Base-by-base conservation (phyloP, 1,284 basidiomycete species). In the Mrakiaceae sp. region DNA sequence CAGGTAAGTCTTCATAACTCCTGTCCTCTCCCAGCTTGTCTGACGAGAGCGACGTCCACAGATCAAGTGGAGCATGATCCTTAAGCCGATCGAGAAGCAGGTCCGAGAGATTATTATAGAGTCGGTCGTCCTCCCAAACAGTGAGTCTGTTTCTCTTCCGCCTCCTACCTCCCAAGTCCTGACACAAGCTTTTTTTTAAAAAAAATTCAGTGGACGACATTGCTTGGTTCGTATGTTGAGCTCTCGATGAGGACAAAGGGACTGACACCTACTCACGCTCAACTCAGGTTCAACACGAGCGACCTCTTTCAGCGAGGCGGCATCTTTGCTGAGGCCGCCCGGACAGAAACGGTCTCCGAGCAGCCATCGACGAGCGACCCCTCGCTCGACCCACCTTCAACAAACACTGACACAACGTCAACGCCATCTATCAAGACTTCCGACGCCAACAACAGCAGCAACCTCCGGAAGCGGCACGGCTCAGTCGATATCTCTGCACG, bases 51-150 rank as follows among this genome's bases (percentile, higher is more conserved):
- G 27, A 27, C 27, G 27, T 27, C 27, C 27, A 27, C 88, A 93
- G 75, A 88, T 95, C 69, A 92, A 90, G 39, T 95, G 91, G 91
- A 81, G 85, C 58, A 87, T 96, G 85, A 88, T 98, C 60, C 79
- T 92, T 53, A 85, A 87, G 67, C 88, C 88, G 2, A 92, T 98
- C 70, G 92, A 97, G 75, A 85, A 88, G 55, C 85, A 86, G 72
- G 78, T 98, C 64, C 86, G 87, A 73, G 90, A 96, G 74, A 87
- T 52, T 52, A 87, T 97, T 60, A 82, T 84, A 70, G 95, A 98
- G 71, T 94, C 91, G 0, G 82, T 98, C 43, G 94, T 98, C 9
- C 77, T 95, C 70, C 96, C 96, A 7, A 91, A 97, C 77, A 95
- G 62, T 61, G 39, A 52, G 60, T 54, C 42, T 44, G 11, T 8